These are phyloP conservation scores for Selaginella moellendorffii DNA, from an alignment of 75 land plant genomes.

Conservation along the genomic window DNA sequence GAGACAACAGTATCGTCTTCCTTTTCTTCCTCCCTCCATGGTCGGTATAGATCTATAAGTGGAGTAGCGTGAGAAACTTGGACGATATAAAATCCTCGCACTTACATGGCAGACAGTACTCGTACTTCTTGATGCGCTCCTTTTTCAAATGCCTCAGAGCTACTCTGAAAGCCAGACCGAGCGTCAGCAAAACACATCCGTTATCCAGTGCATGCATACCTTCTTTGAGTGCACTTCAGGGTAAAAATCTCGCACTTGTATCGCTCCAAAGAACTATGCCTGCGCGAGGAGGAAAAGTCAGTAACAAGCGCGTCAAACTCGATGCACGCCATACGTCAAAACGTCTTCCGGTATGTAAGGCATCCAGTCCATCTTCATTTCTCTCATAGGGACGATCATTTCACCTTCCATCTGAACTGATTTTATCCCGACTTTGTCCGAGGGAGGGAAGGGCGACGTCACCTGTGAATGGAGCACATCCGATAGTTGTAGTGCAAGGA, in stretches of 20 bases:
- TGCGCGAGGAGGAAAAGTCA: conserved; percentile 17
- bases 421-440: conserved; percentile 91
- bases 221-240: conserved; percentile 80
- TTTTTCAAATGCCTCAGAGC: conserved; percentile 71
- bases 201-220: conserved; percentile 20
- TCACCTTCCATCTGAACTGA: conserved; percentile 91
- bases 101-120: conserved; percentile 93
- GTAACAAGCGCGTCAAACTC: no score
- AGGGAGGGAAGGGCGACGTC: conserved; percentile 82
- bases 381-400: conserved; percentile 82
- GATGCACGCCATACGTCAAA: not conserved
- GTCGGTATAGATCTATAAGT: conserved; percentile 70
- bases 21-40: conserved; percentile 65
- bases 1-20: conserved; percentile 64
- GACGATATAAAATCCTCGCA: no score
- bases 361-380: conserved; percentile 98
- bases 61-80: not conserved
- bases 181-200: no score
- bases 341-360: conserved; percentile 72
- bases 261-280: conserved; percentile 60
- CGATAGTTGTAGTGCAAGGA: no score
- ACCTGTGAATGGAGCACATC: conserved; percentile 40
- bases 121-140: conserved; percentile 82
- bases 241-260: conserved; percentile 69
- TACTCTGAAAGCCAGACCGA: conserved; percentile 71